These are phyloP conservation scores for Dipodascus albidus DNA, from an alignment of 805 yeast genomes.

Conservation along the genomic window DNA sequence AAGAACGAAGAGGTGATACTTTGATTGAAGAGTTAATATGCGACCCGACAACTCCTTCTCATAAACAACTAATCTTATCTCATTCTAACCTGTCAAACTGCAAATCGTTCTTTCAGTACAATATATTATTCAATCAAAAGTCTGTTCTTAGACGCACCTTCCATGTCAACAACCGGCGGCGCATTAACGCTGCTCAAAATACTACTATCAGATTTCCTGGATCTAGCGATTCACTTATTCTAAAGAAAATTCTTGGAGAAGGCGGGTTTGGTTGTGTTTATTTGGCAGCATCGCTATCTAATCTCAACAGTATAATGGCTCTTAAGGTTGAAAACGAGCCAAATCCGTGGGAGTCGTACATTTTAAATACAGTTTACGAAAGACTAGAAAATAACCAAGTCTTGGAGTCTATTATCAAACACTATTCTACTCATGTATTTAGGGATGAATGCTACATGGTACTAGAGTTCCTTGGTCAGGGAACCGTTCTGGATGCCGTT, in stretches of 20 bases:
- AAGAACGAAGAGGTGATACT: neutral
- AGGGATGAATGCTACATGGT: constrained; percentile 59
- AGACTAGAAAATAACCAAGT: constrained; percentile 20
- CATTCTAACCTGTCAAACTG: neutral
- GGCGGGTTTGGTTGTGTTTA: constrained; percentile 79
- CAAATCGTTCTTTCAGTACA: neutral
- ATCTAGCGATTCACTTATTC: constrained; percentile 31
- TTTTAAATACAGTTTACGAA: constrained; percentile 44
- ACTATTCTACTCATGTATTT: constrained; percentile 42
- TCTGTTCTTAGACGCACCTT: neutral
- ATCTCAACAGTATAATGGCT: constrained; percentile 43
- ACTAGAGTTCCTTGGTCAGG: constrained; percentile 54
- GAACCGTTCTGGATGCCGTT: constrained; percentile 61
- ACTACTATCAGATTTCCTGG: constrained; percentile 6
- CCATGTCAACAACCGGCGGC: neutral
- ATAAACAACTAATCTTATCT: neutral
- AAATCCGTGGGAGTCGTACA: constrained; percentile 74
- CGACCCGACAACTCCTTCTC: neutral
- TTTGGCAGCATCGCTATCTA: constrained; percentile 46
- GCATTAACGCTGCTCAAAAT: constrained; percentile 1
- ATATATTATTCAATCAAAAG: neutral
- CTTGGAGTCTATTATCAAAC: constrained; percentile 35
- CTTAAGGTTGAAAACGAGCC: constrained; percentile 58
- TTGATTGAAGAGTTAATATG: neutral
- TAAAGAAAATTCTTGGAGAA: constrained; percentile 51